Conservation (phyloP, 2,329 filamentous ascomycete genomes). For the Aspergillus hiratsukae region DNA sequence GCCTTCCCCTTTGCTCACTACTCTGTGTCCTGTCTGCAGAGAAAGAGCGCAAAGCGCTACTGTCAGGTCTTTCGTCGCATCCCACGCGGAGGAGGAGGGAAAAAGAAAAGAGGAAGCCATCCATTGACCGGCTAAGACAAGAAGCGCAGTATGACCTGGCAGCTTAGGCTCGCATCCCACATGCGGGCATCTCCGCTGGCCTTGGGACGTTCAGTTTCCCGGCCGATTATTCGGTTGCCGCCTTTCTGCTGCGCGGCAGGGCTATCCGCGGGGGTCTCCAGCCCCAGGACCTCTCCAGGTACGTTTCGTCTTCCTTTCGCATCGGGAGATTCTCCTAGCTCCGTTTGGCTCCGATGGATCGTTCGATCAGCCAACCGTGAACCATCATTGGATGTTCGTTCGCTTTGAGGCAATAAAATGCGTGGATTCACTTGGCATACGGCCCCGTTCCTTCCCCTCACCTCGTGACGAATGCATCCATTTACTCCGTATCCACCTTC, state of each 20-base stretch:
- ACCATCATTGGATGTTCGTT: not conserved
- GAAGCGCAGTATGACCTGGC: constrained; percentile 24
- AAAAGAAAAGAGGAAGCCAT: not conserved
- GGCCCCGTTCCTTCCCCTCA: constrained; percentile 8
- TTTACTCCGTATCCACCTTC: not conserved
- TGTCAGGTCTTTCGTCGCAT: not conserved
- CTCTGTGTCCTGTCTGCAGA: not conserved
- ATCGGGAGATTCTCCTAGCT: constrained; percentile 6
- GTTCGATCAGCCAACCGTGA: not conserved
- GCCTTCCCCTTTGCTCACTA: not conserved
- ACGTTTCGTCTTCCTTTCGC: constrained; percentile 9
- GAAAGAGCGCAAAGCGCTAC: not conserved
- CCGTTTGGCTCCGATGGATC: constrained; percentile 4
- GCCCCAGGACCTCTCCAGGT: constrained; percentile 16
- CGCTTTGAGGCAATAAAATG: not conserved
- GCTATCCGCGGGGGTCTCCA: constrained; percentile 10
- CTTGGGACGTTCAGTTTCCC: constrained; percentile 21
- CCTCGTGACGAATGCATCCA: constrained; percentile 8
- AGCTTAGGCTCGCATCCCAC: constrained; percentile 25
- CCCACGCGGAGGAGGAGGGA: not conserved
- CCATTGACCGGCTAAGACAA: not conserved
- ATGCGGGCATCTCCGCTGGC: constrained; percentile 28
- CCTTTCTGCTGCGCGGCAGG: constrained; percentile 9
- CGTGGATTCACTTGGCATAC: constrained; percentile 1
- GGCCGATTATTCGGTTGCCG: constrained; percentile 26